Evolutionary conservation across 768 basidiomycete species (phyloP), one percentile per base, ranked within the genome.

Genomic region (Lentinula sp.): DNA sequence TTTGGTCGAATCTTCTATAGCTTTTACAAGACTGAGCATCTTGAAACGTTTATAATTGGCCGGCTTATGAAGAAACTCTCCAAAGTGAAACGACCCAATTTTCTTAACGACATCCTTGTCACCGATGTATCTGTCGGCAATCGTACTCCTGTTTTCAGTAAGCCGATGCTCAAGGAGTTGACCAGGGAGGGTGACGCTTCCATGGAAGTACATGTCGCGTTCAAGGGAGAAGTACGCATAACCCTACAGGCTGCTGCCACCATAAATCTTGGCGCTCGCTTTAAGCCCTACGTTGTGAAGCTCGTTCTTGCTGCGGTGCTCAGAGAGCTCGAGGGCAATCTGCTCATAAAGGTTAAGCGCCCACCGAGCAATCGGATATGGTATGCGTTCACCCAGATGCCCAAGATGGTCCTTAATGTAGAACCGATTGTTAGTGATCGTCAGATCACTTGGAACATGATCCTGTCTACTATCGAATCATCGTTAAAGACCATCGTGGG

Each of bases 161-260:
- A 95, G 65, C 97, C 97, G 3, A 98, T 98, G 96, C 79, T 99
- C 59, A 98, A 98, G 76, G 94, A 98, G 67, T 85, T 98, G 59
- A 96, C 94, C 1, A 87, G 88, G 65, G 94, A 97, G 60, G 97
- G 97, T 16, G 92, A 96, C 65, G 93, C 94, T 0, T 82, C 92
- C 4, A 77, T 98, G 68, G 96, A 98, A 68, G 84, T 95, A 6
- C 88, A 90, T 63, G 73, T 96, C 28, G 80, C 79, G 12, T 95
- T 91, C 78, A 88, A 90, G 70, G 94, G 95, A 51, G 93, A 93
- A 69, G 76, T 98, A 28, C 83, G 94, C 15, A 89, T 97, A 60
- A 97, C 92, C 5, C 83, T 97, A 32, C 90, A 93, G 69, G 92
- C 95, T 1, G 91, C 89, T 0, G 95, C 91, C 1, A 90, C 88